Base-by-base conservation (phyloP, 371 early-diverging fungal genomes). In the Rhizomucor miehei region DNA sequence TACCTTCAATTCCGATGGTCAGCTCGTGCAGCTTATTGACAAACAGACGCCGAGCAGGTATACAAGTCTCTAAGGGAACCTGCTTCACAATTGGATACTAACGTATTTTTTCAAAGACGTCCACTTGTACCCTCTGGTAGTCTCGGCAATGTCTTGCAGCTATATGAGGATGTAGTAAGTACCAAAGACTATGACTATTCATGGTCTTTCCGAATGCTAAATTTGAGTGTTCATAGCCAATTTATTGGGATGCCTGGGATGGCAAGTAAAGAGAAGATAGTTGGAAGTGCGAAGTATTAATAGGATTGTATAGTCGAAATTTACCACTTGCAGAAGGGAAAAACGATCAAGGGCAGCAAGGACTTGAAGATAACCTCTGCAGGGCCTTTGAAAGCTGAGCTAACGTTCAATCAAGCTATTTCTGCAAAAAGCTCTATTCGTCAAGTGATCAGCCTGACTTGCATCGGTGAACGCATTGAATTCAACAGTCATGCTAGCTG, bases 401-500 rank as follows among this genome's bases (percentile, higher is more conserved):
- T 97, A 9, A 57, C 62, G 11, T 85, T 89, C 17, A 66, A 71
- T 44, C 81, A 87, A 51, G 69, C 78, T 13, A 63, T 98, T 5
- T 79, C 89, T 4, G 60, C 78, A 24, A 71, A 65, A 4, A 91
- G 92, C 66, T 68, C 62, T 10, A 69, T 94, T 1, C 70, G 64
- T 11, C 96, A 96, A 73, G 73, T 66, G 13, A 90, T 96, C 48
- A 82, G 87, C 21, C 67, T 98, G 25, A 64, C 76, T 6, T 71
- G 70, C 41, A 58, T 67, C 5, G 86, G 89, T 17, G 70, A 80
- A 24, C 69, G 85, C 1, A 49, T 97, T 35, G 96, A 95, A 47
- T 98, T 97, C 76, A 86, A 85, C 19, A 93, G 78, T 54, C 63
- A 78, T 20, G 92, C 93, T 3, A 84, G 90, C 35, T 98, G 99